Conservation (phyloP, 2,329 filamentous ascomycete species). For the Cadophora sp. region DNA sequence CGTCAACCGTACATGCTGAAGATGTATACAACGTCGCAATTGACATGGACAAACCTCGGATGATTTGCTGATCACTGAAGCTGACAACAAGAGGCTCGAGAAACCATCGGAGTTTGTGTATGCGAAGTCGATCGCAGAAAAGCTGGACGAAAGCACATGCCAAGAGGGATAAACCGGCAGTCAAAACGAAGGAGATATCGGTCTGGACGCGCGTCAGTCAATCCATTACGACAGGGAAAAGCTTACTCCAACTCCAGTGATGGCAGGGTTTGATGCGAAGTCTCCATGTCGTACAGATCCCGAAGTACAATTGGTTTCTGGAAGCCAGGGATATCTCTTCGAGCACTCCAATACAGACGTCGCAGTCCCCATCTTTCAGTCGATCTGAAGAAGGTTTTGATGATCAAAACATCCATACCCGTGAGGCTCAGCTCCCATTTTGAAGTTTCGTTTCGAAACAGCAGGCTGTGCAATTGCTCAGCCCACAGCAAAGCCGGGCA, state of each 20-base stretch:
- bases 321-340: conserved; percentile 19
- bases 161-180: conserved; percentile 18
- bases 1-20: conserved; percentile 21
- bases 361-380: conserved; percentile 12
- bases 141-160: conserved; percentile 18
- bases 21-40: conserved; percentile 20
- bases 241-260: conserved; percentile 24
- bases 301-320: conserved; percentile 16
- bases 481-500: not conserved
- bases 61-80: conserved; percentile 27
- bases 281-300: conserved; percentile 14
- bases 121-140: conserved; percentile 21
- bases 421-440: not conserved
- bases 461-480: not conserved
- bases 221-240: not conserved
- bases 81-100: conserved; percentile 24
- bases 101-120: conserved; percentile 17
- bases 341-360: conserved; percentile 18
- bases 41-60: conserved; percentile 23
- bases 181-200: conserved; percentile 24
- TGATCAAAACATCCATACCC: not conserved
- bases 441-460: conserved; percentile 6
- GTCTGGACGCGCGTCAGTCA: conserved; percentile 15
- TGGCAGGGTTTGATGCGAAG: conserved; percentile 16
- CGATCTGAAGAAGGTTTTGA: not conserved